Conservation (phyloP, 257 asterid genomes). For the Solanum chiquidenum region DNA sequence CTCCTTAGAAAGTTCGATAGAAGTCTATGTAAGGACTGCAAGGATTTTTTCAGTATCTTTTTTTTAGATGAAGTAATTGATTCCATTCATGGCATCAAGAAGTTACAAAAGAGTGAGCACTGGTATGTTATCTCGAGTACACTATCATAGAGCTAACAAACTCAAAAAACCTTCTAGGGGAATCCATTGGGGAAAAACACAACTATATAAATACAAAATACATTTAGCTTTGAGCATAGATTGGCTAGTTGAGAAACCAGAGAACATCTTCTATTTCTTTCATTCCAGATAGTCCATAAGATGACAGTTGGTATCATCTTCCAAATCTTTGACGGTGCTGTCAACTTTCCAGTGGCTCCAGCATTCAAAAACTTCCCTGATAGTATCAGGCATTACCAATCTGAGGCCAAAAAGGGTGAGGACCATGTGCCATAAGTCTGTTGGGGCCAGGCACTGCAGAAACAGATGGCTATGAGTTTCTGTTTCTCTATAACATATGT, state of each 20-base stretch:
- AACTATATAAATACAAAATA: too few species aligned
- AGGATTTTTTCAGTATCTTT: not conserved
- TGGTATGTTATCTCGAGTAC: not conserved
- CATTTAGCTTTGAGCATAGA: not conserved
- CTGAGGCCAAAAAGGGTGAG: not conserved
- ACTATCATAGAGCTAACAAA: not conserved
- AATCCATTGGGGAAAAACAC: not conserved
- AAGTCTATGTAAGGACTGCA: not conserved
- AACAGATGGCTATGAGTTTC: not conserved
- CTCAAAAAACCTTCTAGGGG: not conserved
- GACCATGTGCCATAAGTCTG: not conserved
- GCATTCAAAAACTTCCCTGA: not conserved
- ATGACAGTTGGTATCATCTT: not conserved
- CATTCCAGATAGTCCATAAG: not conserved
- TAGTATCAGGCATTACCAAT: not conserved
- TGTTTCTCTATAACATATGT: not conserved
- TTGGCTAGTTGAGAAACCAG: not conserved
- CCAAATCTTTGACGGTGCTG: not conserved
- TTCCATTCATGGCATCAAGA: not conserved
- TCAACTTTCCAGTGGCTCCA: not conserved
- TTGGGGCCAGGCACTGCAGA: not conserved
- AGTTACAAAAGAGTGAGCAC: not conserved
- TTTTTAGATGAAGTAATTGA: not conserved
- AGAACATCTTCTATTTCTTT: not conserved
- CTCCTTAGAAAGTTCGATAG: not conserved